These are phyloP conservation scores for Coniferiporia sulphurascens DNA, from an alignment of 1,284 basidiomycete species.

Conservation along the genomic window DNA sequence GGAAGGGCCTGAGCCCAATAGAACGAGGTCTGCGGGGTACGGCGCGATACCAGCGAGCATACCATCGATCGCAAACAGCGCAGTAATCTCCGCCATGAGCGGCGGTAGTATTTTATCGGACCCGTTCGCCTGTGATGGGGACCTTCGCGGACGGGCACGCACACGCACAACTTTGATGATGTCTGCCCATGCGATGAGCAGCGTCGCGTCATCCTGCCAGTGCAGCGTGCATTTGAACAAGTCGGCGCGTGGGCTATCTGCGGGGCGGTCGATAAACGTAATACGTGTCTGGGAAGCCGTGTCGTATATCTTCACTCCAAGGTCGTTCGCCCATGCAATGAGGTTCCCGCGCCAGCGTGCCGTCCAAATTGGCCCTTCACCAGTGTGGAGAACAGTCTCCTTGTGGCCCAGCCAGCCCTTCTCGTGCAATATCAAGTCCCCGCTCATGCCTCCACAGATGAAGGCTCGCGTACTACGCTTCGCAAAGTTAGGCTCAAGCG, in stretches of 20 bases:
- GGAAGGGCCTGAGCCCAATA: conserved; percentile 22
- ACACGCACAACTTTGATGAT: conserved; percentile 89
- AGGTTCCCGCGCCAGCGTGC: conserved; percentile 82
- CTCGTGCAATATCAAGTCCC: conserved; percentile 81
- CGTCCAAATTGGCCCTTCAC: conserved; percentile 95
- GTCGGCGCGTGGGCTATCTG: conserved; percentile 83
- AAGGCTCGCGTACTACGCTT: conserved; percentile 80
- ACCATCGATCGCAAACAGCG: conserved; percentile 91
- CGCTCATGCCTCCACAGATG: conserved; percentile 92
- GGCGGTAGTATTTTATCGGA: conserved; percentile 37
- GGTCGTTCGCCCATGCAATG: conserved; percentile 96
- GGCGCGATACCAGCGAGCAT: conserved; percentile 92
- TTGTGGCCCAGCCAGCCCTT: conserved; percentile 97
- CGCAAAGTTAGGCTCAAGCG: conserved; percentile 89
- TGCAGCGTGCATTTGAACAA: conserved; percentile 88
- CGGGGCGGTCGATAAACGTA: conserved; percentile 81
- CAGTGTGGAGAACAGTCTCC: conserved; percentile 80
- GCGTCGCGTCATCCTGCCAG: conserved; percentile 89
- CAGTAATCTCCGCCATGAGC: conserved; percentile 79
- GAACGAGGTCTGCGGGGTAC: conserved; percentile 42
- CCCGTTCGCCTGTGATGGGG: conserved; percentile 35
- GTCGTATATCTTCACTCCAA: conserved; percentile 93
- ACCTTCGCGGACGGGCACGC: conserved; percentile 53
- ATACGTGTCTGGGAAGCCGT: conserved; percentile 76
- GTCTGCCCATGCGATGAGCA: conserved; percentile 94